Base-by-base conservation (phyloP, 257 asterid genomes). In the Capsicum chinense region DNA sequence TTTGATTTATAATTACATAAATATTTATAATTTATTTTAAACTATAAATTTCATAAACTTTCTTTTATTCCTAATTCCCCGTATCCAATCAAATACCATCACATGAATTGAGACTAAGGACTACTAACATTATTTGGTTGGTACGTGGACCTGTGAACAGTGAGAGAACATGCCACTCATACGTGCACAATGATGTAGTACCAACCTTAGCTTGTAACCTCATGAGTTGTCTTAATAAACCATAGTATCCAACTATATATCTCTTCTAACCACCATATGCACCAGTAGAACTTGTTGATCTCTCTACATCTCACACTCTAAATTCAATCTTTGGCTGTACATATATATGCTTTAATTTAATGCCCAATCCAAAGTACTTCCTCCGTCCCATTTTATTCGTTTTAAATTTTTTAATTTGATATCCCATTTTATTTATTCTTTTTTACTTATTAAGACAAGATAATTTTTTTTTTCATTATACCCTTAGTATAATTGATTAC, bases 91-190 rank as follows among this genome's bases (percentile, higher is more conserved):
- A 64, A 64, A 64, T 1, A 26, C 10, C 1, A 26, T 26, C 2
- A 12, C 3, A 6, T 64, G 5, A 10, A 64, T 26, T 26, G 16
- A 1, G 16, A 63, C 10, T 3, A 9, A 48, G 11, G 9, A 9
- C 3, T 11, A 67, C 1, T 42, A 47, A 11, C 44, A 50, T 74
- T 74, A 74, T 74, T 19, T 50, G 1, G 44, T 26, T 50, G 39
- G 63, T 52, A 17, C 21, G 82, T 69, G 83, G 60, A 84, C 83
- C 73, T 78, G 68, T 85, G 56, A 83, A 88, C 87, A 85, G 76
- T 66, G 85, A 37, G 42, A 37, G 16, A 58, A 47, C 82, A 85
- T 73, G 73, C 78, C 83, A 67, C 88, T 78, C 85, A 87, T 68
- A 39, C 21, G 54, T 81, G 88, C 85, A 56, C 81, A 52, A n/a